Base-by-base conservation (phyloP, 1,139 yeast genomes). In the Magnusiomyces tetraspermus region DNA sequence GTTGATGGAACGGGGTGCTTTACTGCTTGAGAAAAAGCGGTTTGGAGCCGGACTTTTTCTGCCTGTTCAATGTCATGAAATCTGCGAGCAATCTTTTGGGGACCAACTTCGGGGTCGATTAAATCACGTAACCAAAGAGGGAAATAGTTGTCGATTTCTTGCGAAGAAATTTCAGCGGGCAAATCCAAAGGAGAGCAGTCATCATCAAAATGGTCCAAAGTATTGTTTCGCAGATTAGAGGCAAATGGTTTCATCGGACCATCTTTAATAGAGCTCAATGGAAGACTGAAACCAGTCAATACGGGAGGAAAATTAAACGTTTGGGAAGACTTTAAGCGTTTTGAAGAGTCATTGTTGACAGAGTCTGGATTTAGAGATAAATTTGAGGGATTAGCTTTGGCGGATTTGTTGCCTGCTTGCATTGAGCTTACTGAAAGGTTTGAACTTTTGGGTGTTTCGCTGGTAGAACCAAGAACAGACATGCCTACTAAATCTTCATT, bases 41-140 rank as follows among this genome's bases (percentile, higher is more conserved):
- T 52, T 51, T 66, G 65, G 30, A 72, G 55, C 1, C 76, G 64
- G 15, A 57, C 58, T 48, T 65, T 66, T 54, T 72, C 77, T 15
- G 67, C 66, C 48, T 63, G 59, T 57, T 68, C 76, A 46, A 74
- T 64, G 31, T 63, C 62, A 33, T 62, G 56, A 58, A 74, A 74
- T 49, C 64, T 62, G 46, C 65, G 65, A 3, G 75, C 70, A 19
- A 74, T 60, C 8, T 59, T 56, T 47, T 61, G 60, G 6, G 71
- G 63, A 10, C 70, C 71, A 15, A 55, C 53, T 8, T 62, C 53
- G 13, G 61, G 62, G 23, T 55, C 52, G 6, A 65, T 59, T 3
- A 67, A 60, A 2, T 61, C 59, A 33, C 58, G 62, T 21, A 73
- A 60, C 76, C 76, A 72, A 5, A 48, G 46, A 1, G 76, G 76